Evolutionary conservation across 2,329 filamentous ascomycete genomes (phyloP), one percentile per base, ranked within the genome.

Genomic region (Trichothecium sympodiale): DNA sequence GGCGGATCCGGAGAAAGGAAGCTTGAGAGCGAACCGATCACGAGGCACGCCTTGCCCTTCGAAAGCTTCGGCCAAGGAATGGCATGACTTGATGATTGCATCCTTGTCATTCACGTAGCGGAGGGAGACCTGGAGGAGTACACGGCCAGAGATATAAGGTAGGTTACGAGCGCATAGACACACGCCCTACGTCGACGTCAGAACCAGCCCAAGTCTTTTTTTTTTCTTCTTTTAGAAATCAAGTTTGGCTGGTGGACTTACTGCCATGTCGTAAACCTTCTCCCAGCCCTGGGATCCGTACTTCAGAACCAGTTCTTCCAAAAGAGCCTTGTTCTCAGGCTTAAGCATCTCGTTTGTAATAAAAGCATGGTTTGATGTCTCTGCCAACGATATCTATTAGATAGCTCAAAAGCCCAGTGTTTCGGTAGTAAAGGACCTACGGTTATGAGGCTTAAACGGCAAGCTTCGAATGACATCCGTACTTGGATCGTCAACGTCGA

Each of bases 111-210:
- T 39, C 33, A 42, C 32, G 34, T 41, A 37, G 10, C 31, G 33
- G 15, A 42, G 42, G 9, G 46, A 49, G 18, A 41, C 40, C 31
- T 49, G 46, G 18, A 49, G 33, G 26, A 46, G 42, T 29, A 47
- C 40, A 34, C 46, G 39, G 38, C 44, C 43, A n/a, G 38, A 37
- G 30, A 48, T 34, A 36, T 38, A 34, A 26, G 37, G 36, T n/a
- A 46, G 17, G 29, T 48, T 48, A 31, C 41, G 35, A 23, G 46
- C 44, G 33, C 41, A 44, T 15, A 48, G 40, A 9, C 37, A 30
- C 26, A 48, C 38, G 29, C 35, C 31, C 38, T 44, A 23, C 17
- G 17, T 23, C 20, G 20, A 10, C 6, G 6, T 10, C 6, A 25
- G 10, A 10, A 10, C 10, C 6, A 25, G 20, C 20, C 6, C 20